Evolutionary conservation across 2,329 filamentous ascomycete genomes (phyloP).

Genomic region (Penicillium sp.): DNA sequence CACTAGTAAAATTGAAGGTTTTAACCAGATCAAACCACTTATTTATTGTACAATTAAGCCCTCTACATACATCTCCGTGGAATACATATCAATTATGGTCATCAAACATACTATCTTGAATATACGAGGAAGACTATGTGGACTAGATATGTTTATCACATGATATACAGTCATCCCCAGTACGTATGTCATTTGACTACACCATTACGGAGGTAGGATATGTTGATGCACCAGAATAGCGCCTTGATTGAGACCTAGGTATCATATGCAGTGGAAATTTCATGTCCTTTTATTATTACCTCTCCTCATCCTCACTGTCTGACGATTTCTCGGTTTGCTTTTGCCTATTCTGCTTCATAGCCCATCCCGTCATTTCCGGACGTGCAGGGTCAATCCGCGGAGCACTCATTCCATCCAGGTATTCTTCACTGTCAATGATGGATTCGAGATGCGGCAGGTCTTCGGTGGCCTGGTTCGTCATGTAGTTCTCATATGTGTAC

Average conservation of each 20-base stretch:
- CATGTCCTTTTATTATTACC: constrained; percentile 2
- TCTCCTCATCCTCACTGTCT: constrained; percentile 20
- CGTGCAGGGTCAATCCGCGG: constrained; percentile 45
- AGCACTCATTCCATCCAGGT: constrained; percentile 59
- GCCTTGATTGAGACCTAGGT: background rate
- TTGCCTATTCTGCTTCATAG: constrained; percentile 41
- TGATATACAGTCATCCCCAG: background rate
- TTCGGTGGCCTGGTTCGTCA: constrained; percentile 53
- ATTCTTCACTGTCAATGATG: constrained; percentile 54
- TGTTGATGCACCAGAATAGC: background rate
- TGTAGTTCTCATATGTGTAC: constrained; percentile 66
- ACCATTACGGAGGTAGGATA: background rate
- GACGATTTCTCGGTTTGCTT: constrained; percentile 26
- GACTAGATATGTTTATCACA: background rate
- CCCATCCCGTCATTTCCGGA: constrained; percentile 43
- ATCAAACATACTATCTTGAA: background rate
- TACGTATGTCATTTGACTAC: background rate
- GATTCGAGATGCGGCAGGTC: constrained; percentile 49
- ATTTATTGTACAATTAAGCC: no score
- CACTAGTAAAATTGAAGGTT: no score
- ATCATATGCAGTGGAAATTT: background rate
- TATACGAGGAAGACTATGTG: background rate
- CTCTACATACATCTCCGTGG: no score
- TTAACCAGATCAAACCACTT: no score
- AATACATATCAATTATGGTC: no score